Base-by-base conservation (phyloP, 192 early-diverging fungal genomes). In the Gamsiella multidivaricata region DNA sequence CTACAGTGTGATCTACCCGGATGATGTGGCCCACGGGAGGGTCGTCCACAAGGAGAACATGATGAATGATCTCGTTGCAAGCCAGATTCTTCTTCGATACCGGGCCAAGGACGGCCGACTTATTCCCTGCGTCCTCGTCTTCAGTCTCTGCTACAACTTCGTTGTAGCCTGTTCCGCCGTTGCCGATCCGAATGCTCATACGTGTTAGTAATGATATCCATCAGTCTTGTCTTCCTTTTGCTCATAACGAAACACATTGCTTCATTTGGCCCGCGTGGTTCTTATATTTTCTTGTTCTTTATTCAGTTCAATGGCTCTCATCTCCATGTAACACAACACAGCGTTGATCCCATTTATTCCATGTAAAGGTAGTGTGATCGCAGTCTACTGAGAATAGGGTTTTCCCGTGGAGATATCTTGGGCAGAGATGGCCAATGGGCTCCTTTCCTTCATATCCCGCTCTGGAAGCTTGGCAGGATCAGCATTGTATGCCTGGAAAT, bases 1-100 rank as follows among this genome's bases (percentile, higher is more conserved):
- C 31, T 85, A 83, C 31, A 37, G 65, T 2, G 41, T 81, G 36
- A 46, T 79, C n/a, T 65, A 80, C 55, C 74, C 67, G 1, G 69
- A 79, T 26, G 80, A 85, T 25, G 28, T 65, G 9, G n/a, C 36
- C 1, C 25, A 50, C 7, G 43, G 72, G 4, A 25, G 42, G 14
- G 54, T 43, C 4, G 46, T 80, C 11, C 79, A 85, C 49, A 45
- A 59, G 11, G 69, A 69, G 20, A 41, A 69, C 31, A 67, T 85
- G 8, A 45, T 70, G 28, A 68, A 81, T 51, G 69, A 81, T 36
- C 54, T 81, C 56, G 66, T 72, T 0, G 73, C 79, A 2, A 42
- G 70, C 5, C 39, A 79, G 18, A 66, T 54, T 6, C 70, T 74
- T 34, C 29, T 76, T 31, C 82, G 84, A 20, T 66, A 58, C 29